Conservation (phyloP, 495 filamentous ascomycete genomes). For the Penicillium antarcticum region DNA sequence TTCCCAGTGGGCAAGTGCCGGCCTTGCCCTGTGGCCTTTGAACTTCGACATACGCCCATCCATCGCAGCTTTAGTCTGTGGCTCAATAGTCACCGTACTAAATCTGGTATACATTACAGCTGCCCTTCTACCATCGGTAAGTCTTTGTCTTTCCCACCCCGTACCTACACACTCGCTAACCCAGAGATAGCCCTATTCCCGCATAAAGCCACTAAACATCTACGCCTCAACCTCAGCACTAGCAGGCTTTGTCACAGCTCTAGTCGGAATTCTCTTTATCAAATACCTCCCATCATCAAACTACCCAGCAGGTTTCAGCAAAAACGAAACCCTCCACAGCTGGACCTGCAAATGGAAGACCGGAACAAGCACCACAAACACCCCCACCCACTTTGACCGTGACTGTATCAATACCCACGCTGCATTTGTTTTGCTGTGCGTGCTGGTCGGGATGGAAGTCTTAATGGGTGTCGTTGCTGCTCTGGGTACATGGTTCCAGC, state of each 20-base stretch:
- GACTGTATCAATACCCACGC: constrained; percentile 42
- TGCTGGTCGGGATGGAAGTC: constrained; percentile 43
- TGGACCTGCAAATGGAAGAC: constrained; percentile 53
- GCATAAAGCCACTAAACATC: constrained; percentile 38
- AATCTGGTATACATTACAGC: constrained; percentile 39
- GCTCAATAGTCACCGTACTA: constrained; percentile 36
- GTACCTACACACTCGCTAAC: neutral
- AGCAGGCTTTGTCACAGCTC: constrained; percentile 37
- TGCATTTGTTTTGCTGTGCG: constrained; percentile 37
- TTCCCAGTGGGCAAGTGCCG: constrained; percentile 27
- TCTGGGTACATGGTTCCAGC: constrained; percentile 39
- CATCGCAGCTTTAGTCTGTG: constrained; percentile 41
- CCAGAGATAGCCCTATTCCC: constrained; percentile 29
- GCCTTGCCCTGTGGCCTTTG: constrained; percentile 48
- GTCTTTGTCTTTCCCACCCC: constrained; percentile 8
- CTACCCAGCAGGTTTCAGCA: constrained; percentile 33
- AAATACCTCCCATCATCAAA: constrained; percentile 41
- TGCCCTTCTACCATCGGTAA: constrained; percentile 44
- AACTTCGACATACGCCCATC: constrained; percentile 48
- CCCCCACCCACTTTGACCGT: constrained; percentile 38
- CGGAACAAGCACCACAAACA: constrained; percentile 3
- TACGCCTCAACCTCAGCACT: constrained; percentile 30
- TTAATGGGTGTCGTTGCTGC: constrained; percentile 38
- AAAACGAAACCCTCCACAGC: constrained; percentile 44
- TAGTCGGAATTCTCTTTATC: constrained; percentile 40